Conservation (phyloP, 345 rosid species). For the Populus tremula region DNA sequence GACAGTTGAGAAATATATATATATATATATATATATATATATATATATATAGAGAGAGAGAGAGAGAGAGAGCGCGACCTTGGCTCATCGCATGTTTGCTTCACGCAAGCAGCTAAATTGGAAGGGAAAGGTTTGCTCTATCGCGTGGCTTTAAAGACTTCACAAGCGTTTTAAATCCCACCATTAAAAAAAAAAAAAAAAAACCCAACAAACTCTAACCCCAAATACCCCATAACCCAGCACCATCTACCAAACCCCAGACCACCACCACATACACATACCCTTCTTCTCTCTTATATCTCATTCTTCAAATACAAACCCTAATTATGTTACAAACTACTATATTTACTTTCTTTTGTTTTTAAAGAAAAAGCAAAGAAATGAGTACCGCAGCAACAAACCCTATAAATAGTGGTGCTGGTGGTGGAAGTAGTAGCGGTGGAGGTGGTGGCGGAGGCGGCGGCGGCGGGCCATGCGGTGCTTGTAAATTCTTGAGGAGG, state of each 20-base stretch:
- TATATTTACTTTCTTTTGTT: not conserved
- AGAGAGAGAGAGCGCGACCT: not conserved
- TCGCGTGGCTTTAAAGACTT: conserved; percentile 98
- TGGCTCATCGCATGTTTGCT: conserved; percentile 91
- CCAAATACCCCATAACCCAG: conserved; percentile 19
- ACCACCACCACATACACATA: not conserved
- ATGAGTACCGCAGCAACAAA: conserved; percentile 48
- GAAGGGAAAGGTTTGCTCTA: conserved; percentile 52
- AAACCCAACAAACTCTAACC: not conserved
- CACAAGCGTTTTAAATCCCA: conserved; percentile 33
- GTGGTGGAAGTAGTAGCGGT: conserved; percentile 29
- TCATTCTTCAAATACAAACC: conserved; percentile 2
- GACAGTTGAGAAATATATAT: conserved; percentile 41
- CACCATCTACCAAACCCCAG: conserved; percentile 40
- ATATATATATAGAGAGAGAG: too few relatives aligned
- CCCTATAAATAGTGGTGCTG: conserved; percentile 43
- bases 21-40: not conserved
- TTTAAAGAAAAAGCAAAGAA: not conserved
- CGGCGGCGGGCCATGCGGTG: conserved; percentile 30
- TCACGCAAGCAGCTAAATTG: conserved; percentile 96
- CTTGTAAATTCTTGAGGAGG: conserved; percentile 35
- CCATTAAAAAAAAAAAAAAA: conserved; percentile 15
- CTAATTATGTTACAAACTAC: conserved; percentile 5
- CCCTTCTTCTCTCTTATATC: not conserved
- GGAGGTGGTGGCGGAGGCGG: conserved; percentile 12